These are phyloP conservation scores for Aspergillus awamori DNA, from an alignment of 2,329 filamentous ascomycete species.

Conservation along the genomic window DNA sequence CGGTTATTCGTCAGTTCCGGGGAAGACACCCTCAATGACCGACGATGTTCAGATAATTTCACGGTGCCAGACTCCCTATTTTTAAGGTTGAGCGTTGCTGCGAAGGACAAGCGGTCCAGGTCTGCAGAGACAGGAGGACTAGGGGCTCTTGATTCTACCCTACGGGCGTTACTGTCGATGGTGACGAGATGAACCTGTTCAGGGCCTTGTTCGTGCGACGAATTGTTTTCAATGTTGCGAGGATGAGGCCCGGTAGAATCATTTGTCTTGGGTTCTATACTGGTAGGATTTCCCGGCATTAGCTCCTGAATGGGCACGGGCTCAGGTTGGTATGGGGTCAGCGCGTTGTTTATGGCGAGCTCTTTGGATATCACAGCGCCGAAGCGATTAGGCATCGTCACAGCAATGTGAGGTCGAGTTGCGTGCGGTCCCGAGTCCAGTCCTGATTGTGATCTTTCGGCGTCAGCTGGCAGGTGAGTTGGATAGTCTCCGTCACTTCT, in stretches of 20 bases:
- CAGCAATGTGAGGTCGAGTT: conserved; percentile 26
- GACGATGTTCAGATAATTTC: neutral
- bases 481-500: conserved; percentile 20
- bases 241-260: neutral
- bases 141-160: neutral
- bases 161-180: conserved; percentile 4
- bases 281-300: conserved; percentile 23
- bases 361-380: conserved; percentile 35
- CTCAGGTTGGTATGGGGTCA: conserved; percentile 18
- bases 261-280: conserved; percentile 18
- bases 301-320: conserved; percentile 17
- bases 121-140: conserved; percentile 17
- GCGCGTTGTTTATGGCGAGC: conserved; percentile 26
- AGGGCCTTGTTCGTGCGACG: conserved; percentile 15
- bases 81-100: conserved; percentile 28
- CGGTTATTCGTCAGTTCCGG: conserved; percentile 8
- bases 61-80: conserved; percentile 13
- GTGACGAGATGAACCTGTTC: neutral
- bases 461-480: neutral
- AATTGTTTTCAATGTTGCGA: conserved; percentile 18
- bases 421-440: conserved; percentile 7
- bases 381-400: conserved; percentile 34
- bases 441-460: conserved; percentile 9
- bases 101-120: conserved; percentile 30
- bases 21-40: neutral